phyloP scores from a whole-genome alignment of 1,284 basidiomycete genomes.

The Ceratobasidium sp. region DNA sequence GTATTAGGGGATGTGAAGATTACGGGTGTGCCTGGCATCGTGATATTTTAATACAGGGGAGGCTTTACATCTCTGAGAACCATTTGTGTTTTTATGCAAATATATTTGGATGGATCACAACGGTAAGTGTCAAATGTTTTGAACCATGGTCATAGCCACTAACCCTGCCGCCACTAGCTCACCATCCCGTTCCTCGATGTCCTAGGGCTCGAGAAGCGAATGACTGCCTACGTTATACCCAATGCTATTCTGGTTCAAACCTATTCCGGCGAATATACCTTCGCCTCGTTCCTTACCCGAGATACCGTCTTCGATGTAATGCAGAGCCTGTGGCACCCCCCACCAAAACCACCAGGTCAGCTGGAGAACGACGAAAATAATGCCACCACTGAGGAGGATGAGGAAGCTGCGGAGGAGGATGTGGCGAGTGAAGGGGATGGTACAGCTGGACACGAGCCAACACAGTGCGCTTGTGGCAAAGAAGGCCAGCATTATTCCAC shows the following conservation, averaged over 20 bases:
- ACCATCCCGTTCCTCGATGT: conserved; percentile 92
- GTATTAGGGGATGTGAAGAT: conserved; percentile 60
- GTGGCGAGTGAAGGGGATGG: not conserved
- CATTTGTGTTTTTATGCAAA: conserved; percentile 98
- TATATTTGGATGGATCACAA: conserved; percentile 98
- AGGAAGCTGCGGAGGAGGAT: not conserved
- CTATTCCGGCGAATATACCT: conserved; percentile 82
- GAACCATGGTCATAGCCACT: not conserved
- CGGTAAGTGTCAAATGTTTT: conserved; percentile 58
- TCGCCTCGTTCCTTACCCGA: conserved; percentile 93
- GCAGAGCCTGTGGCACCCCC: conserved; percentile 56
- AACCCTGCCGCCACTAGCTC: conserved; percentile 60
- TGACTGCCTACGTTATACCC: conserved; percentile 98
- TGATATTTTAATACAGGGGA: conserved; percentile 95
- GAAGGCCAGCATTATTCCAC: conserved; percentile 76
- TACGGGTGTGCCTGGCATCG: conserved; percentile 96
- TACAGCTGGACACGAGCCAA: conserved; percentile 51
- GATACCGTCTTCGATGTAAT: conserved; percentile 97
- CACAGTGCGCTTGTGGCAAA: conserved; percentile 77
- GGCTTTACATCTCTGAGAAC: conserved; percentile 96
- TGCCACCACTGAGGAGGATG: conserved; percentile 44
- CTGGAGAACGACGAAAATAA: conserved; percentile 47
- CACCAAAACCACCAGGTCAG: conserved; percentile 41
- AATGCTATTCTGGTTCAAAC: conserved; percentile 95
- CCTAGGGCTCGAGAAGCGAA: conserved; percentile 89